Base-by-base conservation (phyloP, 495 filamentous ascomycete species). In the Evansstolkia leycettana region DNA sequence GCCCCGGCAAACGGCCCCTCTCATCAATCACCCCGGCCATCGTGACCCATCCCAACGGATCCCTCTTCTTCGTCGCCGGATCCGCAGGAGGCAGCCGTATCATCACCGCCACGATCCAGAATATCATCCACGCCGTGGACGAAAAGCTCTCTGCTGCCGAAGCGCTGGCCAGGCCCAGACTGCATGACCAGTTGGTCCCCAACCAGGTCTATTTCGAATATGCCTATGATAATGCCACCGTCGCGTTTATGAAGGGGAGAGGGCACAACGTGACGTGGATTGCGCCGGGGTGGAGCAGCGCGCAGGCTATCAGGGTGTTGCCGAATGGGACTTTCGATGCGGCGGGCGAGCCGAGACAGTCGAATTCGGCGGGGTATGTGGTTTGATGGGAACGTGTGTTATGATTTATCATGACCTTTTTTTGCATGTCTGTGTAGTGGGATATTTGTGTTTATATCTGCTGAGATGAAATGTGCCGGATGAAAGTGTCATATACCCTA, bases 31-130 rank as follows among this genome's bases (percentile, higher is more conserved):
- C 79, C 0, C 83, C 84, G 0, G 67, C 76, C 17, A 89, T 94
- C 18, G 79, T 80, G 25, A 79, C 82, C 36, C 64, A 70, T 19
- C 50, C 70, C 14, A 76, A 88, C 46, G 70, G 73, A 2, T 69
- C 66, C 2, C 53, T 92, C 2, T 82, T 80, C 45, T 67, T 84
- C 40, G 62, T 76, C 12, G 72, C 82, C 11, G 88, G 84, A 1
- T 75, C 84, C 0, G 86, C 87, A 0, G 88, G 88, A 15, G 88
- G 88, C 5, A 82, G 76, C n/a, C 70, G 83, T 4, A 95, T 94
- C 52, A 88, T 89, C 55, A 92, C 84, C 0, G 64, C 83, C 0
- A 89, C 81, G 0, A 69, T 86, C 29, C 84, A 90, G 55, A 76
- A 73, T 35, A 68, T 88, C 15, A 78, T 79, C 46, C 67, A 84